These are phyloP conservation scores for Microbotryomycetes sp. DNA, from an alignment of 1,284 basidiomycete species.

Conservation along the genomic window DNA sequence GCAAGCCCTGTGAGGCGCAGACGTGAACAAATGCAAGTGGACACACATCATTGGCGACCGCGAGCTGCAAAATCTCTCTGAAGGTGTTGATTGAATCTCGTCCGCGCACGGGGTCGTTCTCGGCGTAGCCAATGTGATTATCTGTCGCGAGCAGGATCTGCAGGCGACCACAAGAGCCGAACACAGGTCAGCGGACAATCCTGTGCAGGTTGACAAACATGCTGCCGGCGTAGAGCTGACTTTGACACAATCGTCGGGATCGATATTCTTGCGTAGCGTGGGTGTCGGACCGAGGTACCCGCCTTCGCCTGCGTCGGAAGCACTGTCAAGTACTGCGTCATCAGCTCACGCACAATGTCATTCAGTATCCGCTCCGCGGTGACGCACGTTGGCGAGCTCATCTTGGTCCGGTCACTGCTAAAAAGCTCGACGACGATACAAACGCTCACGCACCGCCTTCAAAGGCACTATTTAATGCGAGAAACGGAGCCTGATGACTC, in stretches of 20 bases:
- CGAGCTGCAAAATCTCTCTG: constrained; percentile 83
- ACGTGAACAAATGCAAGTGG: not conserved
- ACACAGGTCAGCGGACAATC: not conserved
- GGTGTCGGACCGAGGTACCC: not conserved
- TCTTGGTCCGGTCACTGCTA: no score
- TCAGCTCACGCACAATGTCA: not conserved
- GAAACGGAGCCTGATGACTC: no score
- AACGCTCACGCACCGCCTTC: no score
- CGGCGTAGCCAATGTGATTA: constrained; percentile 91
- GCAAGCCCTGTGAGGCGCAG: not conserved
- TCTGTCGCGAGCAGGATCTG: constrained; percentile 52
- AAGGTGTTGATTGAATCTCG: constrained; percentile 95
- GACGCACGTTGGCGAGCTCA: not conserved
- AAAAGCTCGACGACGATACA: no score
- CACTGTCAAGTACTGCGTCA: no score
- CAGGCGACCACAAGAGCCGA: not conserved
- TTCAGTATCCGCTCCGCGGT: no score
- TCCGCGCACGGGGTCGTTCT: constrained; percentile 88
- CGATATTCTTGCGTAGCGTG: not conserved
- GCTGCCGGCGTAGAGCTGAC: not conserved
- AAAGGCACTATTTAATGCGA: no score
- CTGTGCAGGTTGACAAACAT: not conserved
- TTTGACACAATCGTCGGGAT: constrained; percentile 19
- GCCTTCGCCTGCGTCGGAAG: not conserved
- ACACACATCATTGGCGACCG: constrained; percentile 73